Conservation (phyloP, 2,329 filamentous ascomycete genomes). For the Thyridium curvatum region DNA sequence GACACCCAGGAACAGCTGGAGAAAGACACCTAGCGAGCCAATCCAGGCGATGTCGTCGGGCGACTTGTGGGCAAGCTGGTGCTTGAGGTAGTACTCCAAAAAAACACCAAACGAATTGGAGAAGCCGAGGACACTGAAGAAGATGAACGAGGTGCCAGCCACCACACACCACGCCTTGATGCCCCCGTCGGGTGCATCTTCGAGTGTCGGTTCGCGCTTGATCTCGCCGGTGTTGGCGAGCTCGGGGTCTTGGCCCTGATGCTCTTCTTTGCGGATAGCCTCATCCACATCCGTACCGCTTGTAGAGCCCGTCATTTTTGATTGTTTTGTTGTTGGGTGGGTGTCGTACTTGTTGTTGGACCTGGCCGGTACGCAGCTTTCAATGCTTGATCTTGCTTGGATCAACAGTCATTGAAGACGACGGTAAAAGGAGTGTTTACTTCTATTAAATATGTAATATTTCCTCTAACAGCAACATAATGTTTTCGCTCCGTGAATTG, state of each 20-base stretch:
- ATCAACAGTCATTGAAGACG: no score
- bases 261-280: background rate
- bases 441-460: no score
- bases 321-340: no score
- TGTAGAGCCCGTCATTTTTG: background rate
- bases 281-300: background rate
- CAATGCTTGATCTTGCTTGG: no score
- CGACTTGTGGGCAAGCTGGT: slow-evolving; percentile 22
- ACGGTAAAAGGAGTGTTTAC: no score
- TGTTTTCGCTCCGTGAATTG: no score
- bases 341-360: no score
- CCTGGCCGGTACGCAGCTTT: no score
- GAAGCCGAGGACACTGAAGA: slow-evolving; percentile 33
- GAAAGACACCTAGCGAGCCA: slow-evolving; percentile 27
- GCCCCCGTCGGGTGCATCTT: slow-evolving; percentile 11
- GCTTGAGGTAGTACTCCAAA: slow-evolving; percentile 32
- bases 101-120: slow-evolving; percentile 38
- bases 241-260: background rate
- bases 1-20: slow-evolving; percentile 25
- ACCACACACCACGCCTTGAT: slow-evolving; percentile 29
- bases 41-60: slow-evolving; percentile 34
- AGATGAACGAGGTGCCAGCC: slow-evolving; percentile 21
- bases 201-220: background rate
- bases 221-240: background rate
- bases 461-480: no score